A percentile compares a stretch with the other conserved stretches of the same genome.
These are phyloP conservation scores for Perilla frutescens DNA, from an alignment of 257 asterid species.

Conservation along the genomic window DNA sequence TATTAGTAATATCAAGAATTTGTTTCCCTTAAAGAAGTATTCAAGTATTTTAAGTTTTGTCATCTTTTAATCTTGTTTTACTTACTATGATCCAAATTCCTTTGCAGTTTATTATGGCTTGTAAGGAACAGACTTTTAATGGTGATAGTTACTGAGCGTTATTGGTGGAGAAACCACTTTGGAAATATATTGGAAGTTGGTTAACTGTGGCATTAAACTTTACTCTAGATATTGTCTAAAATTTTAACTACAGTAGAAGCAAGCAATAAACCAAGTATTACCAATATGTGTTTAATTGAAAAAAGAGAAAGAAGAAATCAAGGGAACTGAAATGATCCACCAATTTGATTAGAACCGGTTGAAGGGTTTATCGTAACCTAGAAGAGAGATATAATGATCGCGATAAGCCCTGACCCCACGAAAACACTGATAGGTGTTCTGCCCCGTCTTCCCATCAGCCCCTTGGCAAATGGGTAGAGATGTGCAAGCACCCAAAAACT, in stretches of 20 bases:
- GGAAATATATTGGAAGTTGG: slow-evolving; percentile 74
- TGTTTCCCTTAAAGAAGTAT: background rate
- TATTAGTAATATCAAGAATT: background rate
- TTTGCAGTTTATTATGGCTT: slow-evolving; percentile 68
- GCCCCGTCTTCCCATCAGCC: slow-evolving; percentile 80
- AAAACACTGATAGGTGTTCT: slow-evolving; percentile 67
- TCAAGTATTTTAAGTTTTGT: background rate
- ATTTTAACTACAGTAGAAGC: too few species aligned
- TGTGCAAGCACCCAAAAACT: slow-evolving; percentile 82
- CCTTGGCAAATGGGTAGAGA: slow-evolving; percentile 73
- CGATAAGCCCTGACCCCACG: slow-evolving; percentile 75
- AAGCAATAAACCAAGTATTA: too few species aligned
- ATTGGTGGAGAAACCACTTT: slow-evolving; percentile 91
- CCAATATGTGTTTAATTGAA: too few species aligned
- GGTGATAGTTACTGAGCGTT: slow-evolving; percentile 92
- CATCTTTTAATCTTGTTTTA: background rate
- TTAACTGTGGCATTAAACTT: slow-evolving; percentile 72
- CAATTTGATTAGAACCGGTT: slow-evolving; percentile 59
- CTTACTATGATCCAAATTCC: too few species aligned
- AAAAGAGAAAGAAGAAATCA: too few species aligned
- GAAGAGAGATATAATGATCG: slow-evolving; percentile 68
- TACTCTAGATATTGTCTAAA: slow-evolving; percentile 91
- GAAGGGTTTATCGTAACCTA: slow-evolving; percentile 79
- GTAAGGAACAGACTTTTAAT: slow-evolving; percentile 85
- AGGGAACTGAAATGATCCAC: slow-evolving; percentile 75